These are phyloP conservation scores for Pulveroboletus sp. DNA, from an alignment of 768 basidiomycete species.

Conservation along the genomic window DNA sequence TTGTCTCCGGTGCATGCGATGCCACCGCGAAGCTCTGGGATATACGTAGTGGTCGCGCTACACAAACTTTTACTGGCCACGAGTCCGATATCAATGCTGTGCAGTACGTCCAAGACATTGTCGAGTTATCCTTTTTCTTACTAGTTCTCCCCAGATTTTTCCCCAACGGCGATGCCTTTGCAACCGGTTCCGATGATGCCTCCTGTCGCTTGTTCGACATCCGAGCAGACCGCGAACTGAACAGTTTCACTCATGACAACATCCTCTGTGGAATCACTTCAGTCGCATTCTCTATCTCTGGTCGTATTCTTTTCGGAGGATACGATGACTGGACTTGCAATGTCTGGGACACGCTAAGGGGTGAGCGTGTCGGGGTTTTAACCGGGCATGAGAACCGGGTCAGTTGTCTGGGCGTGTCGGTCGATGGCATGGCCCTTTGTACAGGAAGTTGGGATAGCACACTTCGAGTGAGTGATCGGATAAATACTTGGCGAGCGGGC, in stretches of 20 bases:
- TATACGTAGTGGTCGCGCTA: conserved; percentile 94
- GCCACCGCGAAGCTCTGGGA: conserved; percentile 99
- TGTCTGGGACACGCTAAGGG: conserved; percentile 98
- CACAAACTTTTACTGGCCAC: conserved; percentile 97
- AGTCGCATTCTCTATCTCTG: conserved; percentile 97
- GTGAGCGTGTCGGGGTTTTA: conserved; percentile 95
- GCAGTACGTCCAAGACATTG: conserved; percentile 57
- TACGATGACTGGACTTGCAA: conserved; percentile 99
- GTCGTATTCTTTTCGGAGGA: conserved; percentile 95
- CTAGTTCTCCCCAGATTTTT: conserved; percentile 68
- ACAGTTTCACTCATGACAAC: conserved; percentile 97
- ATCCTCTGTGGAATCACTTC: conserved; percentile 99
- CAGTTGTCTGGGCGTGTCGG: conserved; percentile 91
- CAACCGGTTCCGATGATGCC: conserved; percentile 97
- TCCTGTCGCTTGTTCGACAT: conserved; percentile 98
- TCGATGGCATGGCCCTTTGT: conserved; percentile 97
- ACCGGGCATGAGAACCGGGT: conserved; percentile 99
- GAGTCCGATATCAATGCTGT: conserved; percentile 99
- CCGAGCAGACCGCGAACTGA: conserved; percentile 94
- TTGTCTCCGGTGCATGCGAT: conserved; percentile 99
- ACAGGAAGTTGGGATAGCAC: conserved; percentile 99
- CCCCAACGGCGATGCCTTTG: conserved; percentile 99
- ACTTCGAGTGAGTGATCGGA: conserved; percentile 64
- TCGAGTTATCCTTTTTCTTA: background rate
- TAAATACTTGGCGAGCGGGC: background rate